A percentile compares a stretch with the other conserved stretches of the same genome.
Evolutionary conservation across 768 basidiomycete genomes (phyloP).

Genomic region (Pisolithus tinctorius): DNA sequence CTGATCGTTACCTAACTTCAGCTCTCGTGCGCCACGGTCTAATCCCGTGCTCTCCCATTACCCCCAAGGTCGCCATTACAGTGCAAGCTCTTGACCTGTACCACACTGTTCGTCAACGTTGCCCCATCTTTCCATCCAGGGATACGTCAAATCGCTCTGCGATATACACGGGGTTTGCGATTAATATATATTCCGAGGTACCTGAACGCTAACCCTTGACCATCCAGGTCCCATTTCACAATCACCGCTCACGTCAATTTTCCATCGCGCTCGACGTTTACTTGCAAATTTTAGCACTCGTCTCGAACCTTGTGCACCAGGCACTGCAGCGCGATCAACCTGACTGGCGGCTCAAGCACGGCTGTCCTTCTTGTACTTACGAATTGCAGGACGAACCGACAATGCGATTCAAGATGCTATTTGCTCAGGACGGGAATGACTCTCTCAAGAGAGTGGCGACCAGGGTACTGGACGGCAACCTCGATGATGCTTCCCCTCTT

Average conservation of each 20-base stretch:
- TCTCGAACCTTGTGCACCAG: background rate
- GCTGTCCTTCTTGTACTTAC: conserved; percentile 10
- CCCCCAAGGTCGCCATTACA: too few relatives aligned
- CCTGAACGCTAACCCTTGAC: background rate
- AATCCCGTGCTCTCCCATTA: too few relatives aligned
- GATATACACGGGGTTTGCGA: conserved; percentile 8
- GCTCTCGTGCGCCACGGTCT: background rate
- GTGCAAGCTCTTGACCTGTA: conserved; percentile 6
- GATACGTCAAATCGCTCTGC: conserved; percentile 9
- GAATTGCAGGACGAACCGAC: conserved; percentile 1
- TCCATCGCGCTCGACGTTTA: conserved; percentile 3
- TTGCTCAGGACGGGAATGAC: conserved; percentile 5
- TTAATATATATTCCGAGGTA: background rate
- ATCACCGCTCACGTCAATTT: conserved; percentile 3
- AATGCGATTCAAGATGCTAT: background rate
- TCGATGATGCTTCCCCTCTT: too few relatives aligned
- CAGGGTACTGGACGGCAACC: too few relatives aligned
- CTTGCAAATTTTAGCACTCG: conserved; percentile 3
- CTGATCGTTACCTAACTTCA: background rate
- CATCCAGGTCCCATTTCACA: conserved; percentile 2
- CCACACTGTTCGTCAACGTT: conserved; percentile 1
- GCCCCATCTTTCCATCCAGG: conserved; percentile 13
- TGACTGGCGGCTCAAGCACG: conserved; percentile 6
- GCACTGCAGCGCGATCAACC: background rate
- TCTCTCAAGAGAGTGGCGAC: too few relatives aligned